Percentiles rank a stretch among this genome's conserved stretches.
Evolutionary conservation across 164 flowering plant species (phyloP).

Genomic region (Macadamia tetraphylla): DNA sequence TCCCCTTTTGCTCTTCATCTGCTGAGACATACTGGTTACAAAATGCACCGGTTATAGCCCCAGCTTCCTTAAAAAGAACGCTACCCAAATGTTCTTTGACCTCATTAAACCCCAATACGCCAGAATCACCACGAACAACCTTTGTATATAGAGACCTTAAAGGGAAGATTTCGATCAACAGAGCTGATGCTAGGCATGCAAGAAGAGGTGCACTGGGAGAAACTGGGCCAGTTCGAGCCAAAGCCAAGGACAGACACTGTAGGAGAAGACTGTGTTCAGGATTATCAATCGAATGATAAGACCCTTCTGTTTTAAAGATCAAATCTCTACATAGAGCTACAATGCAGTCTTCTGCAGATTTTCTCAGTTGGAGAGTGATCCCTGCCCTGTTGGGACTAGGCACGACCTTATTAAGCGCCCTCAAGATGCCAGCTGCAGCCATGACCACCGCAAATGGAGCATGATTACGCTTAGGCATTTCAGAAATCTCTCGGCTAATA

Average conservation of each 20-base stretch:
- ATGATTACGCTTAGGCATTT: slow-evolving; percentile 19
- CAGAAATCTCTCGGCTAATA: slow-evolving; percentile 25
- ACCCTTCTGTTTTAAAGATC: slow-evolving; percentile 25
- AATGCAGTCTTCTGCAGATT: slow-evolving; percentile 48
- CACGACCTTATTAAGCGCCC: slow-evolving; percentile 42
- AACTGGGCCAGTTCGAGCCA: slow-evolving; percentile 58
- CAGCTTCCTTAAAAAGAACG: slow-evolving; percentile 76
- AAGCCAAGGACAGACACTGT: slow-evolving; percentile 60
- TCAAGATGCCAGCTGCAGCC: slow-evolving; percentile 72
- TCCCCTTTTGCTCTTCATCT: slow-evolving; percentile 45
- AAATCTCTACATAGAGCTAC: slow-evolving; percentile 43
- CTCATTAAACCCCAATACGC: slow-evolving; percentile 17
- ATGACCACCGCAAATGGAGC: slow-evolving; percentile 54
- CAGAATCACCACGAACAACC: slow-evolving; percentile 22
- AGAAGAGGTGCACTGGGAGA: slow-evolving; percentile 39
- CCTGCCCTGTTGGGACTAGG: slow-evolving; percentile 21
- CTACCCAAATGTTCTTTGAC: slow-evolving; percentile 49
- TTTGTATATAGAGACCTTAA: slow-evolving; percentile 34
- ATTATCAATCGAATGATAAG: slow-evolving; percentile 12
- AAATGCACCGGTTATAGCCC: slow-evolving; percentile 59
- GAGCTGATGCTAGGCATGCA: slow-evolving; percentile 51
- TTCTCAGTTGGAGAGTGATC: slow-evolving; percentile 29
- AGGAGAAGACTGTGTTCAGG: slow-evolving; percentile 33
- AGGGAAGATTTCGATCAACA: slow-evolving; percentile 70
- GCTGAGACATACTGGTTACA: slow-evolving; percentile 72